These are phyloP conservation scores for Candida maris DNA, from an alignment of 805 yeast species.

Conservation along the genomic window DNA sequence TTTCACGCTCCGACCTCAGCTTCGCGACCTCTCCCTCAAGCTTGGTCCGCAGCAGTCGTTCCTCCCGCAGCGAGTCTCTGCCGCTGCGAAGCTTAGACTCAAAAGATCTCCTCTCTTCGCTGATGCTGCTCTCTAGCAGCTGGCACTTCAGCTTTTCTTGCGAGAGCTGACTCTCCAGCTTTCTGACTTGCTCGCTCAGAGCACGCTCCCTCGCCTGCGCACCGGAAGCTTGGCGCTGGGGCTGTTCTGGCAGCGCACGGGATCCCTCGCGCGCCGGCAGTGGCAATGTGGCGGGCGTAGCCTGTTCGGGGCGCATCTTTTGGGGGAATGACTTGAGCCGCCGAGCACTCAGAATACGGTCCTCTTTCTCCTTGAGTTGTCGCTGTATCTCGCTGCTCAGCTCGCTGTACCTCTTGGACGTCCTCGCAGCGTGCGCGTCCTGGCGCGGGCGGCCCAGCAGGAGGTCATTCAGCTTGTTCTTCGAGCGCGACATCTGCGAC, in stretches of 20 bases:
- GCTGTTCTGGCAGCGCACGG: too few species aligned
- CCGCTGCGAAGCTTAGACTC: not conserved
- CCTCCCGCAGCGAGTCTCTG: not conserved
- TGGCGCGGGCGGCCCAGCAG: conserved; percentile 3
- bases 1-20: not conserved
- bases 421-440: not conserved
- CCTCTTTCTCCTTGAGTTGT: conserved; percentile 18
- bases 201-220: conserved; percentile 5
- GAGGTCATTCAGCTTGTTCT: conserved; percentile 13
- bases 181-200: conserved; percentile 3
- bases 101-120: not conserved
- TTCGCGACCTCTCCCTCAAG: conserved; percentile 1
- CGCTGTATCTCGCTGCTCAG: conserved; percentile 16
- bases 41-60: not conserved
- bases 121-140: not conserved
- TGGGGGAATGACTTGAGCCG: conserved; percentile 8
- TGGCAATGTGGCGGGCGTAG: too few species aligned
- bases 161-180: conserved; percentile 4
- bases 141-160: conserved; percentile 2
- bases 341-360: conserved; percentile 9
- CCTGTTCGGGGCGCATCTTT: not conserved
- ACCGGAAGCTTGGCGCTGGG: too few species aligned
- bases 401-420: conserved; percentile 10
- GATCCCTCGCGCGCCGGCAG: too few species aligned
- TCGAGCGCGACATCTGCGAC: conserved; percentile 14